Conservation (phyloP, 164 flowering plant genomes). For the Sextonia rubra region DNA sequence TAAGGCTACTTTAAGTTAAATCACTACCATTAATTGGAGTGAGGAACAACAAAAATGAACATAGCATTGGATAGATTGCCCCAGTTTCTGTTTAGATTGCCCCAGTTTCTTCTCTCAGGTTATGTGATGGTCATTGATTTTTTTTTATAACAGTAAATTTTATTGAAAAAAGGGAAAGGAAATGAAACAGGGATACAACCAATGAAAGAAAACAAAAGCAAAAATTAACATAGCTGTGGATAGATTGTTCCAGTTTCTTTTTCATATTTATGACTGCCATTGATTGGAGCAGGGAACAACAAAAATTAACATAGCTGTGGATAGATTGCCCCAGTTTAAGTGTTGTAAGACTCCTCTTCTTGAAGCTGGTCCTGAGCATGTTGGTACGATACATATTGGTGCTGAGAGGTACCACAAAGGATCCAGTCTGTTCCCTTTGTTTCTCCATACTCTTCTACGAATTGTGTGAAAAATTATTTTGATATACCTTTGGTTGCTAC, state of each 20-base stretch:
- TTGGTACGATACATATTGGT: constrained; percentile 96
- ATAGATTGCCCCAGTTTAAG: constrained; percentile 65
- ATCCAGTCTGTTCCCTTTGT: neutral
- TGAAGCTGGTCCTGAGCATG: constrained; percentile 80
- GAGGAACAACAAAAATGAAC: constrained; percentile 91
- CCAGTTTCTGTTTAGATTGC: constrained; percentile 61
- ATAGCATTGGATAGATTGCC: constrained; percentile 81
- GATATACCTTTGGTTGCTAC: neutral
- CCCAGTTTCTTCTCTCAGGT: constrained; percentile 31
- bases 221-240: constrained; percentile 89
- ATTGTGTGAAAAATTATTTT: neutral
- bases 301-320: constrained; percentile 86
- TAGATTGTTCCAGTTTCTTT: constrained; percentile 57
- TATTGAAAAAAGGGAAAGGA: too few relatives aligned
- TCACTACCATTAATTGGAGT: constrained; percentile 20
- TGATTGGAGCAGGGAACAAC: constrained; percentile 68
- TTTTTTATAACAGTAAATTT: too few relatives aligned
- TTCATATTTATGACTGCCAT: constrained; percentile 4
- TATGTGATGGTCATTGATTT: constrained; percentile 10
- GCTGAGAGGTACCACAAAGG: constrained; percentile 60
- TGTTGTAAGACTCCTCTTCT: constrained; percentile 54
- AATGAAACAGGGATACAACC: too few relatives aligned
- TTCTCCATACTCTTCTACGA: neutral
- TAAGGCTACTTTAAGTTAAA: neutral
- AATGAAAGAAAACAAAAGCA: too few relatives aligned